Conservation (phyloP, 78 protist species). For the Cavenderia fasciculata region DNA sequence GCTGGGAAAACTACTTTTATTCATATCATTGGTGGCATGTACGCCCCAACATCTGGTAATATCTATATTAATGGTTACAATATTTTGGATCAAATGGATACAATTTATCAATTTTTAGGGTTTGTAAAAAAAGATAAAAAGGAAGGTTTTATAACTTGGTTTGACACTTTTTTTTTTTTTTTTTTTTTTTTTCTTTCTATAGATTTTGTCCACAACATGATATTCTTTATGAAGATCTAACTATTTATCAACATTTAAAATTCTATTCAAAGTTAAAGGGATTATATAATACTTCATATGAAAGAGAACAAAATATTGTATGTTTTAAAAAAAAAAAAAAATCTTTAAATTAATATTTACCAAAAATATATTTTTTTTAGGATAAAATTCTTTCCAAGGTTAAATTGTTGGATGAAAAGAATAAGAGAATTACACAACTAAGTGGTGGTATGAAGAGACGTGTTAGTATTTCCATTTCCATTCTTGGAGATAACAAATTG, state of each 20-base stretch:
- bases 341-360: too few relatives aligned
- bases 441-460: constrained; percentile 92
- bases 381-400: too few relatives aligned
- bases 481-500: constrained; percentile 42
- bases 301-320: background rate
- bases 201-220: constrained; percentile 94
- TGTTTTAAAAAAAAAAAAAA: background rate
- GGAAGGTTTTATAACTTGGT: too few relatives aligned
- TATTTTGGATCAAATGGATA: constrained; percentile 11
- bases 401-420: background rate
- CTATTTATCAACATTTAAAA: constrained; percentile 62
- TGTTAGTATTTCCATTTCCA: constrained; percentile 80
- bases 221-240: constrained; percentile 84
- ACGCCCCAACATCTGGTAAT: constrained; percentile 26
- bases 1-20: constrained; percentile 35
- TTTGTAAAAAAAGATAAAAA: background rate
- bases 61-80: constrained; percentile 33
- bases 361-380: too few relatives aligned
- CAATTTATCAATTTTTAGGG: constrained; percentile 7
- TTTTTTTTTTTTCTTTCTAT: too few relatives aligned
- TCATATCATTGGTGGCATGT: constrained; percentile 21
- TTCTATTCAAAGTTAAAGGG: constrained; percentile 4
- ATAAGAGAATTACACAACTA: constrained; percentile 15
- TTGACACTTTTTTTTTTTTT: too few relatives aligned
- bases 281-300: background rate